Evolutionary conservation across 768 basidiomycete genomes (phyloP).

Genomic region (Auriscalpium microsporum): DNA sequence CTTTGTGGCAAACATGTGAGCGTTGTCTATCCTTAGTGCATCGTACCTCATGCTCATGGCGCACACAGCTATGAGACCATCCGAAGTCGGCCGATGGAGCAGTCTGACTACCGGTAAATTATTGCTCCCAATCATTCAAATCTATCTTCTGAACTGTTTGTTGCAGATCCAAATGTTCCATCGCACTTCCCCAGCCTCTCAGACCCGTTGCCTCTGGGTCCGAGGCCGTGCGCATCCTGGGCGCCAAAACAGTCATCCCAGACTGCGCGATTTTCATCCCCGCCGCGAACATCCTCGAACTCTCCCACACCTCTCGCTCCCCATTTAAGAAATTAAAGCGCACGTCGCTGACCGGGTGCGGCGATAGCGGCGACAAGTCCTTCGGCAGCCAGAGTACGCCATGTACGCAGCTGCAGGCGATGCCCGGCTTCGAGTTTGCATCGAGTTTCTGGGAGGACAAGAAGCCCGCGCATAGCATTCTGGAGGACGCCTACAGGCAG

Average conservation of each 20-base stretch:
- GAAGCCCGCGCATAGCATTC: conserved; percentile 40
- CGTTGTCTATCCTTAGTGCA: neutral
- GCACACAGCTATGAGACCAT: conserved; percentile 37
- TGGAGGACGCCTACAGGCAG: conserved; percentile 48
- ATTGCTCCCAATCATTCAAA: neutral
- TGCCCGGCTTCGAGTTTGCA: conserved; percentile 41
- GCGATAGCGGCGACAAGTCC: conserved; percentile 34
- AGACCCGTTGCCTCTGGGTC: conserved; percentile 19
- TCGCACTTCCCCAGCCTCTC: conserved; percentile 41
- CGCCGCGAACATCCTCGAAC: conserved; percentile 25
- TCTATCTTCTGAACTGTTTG: conserved; percentile 2
- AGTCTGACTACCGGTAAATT: conserved; percentile 35
- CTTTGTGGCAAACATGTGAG: conserved; percentile 47
- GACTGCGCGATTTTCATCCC: conserved; percentile 44
- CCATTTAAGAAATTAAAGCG: conserved; percentile 40
- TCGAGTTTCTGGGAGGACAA: conserved; percentile 56
- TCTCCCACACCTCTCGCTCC: conserved; percentile 38
- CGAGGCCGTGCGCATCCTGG: conserved; percentile 31
- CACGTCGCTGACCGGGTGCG: conserved; percentile 28
- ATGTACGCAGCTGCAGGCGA: conserved; percentile 37
- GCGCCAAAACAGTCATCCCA: conserved; percentile 38
- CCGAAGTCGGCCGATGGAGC: conserved; percentile 35
- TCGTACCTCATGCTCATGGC: neutral
- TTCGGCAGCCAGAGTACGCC: conserved; percentile 47
- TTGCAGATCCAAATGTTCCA: conserved; percentile 37